Evolutionary conservation across 2,329 filamentous ascomycete species (phyloP).

Genomic region (Talaromyces sp.): DNA sequence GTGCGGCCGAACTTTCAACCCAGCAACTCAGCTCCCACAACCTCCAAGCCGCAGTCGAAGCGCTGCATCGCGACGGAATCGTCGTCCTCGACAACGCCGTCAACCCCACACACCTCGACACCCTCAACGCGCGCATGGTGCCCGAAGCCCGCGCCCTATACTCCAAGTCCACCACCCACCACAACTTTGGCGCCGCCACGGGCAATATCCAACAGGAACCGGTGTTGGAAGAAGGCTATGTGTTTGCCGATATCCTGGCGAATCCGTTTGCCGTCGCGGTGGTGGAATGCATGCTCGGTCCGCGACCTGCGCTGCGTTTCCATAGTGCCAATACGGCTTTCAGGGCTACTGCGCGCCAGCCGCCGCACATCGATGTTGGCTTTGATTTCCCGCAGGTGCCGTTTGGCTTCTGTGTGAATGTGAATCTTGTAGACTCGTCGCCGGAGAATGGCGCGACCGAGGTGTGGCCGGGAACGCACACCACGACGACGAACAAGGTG

Average conservation of each 20-base stretch:
- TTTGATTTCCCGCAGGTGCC: constrained; percentile 46
- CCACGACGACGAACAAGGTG: constrained; percentile 27
- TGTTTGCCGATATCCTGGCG: constrained; percentile 34
- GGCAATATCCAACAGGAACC: constrained; percentile 40
- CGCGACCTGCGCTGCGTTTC: constrained; percentile 31
- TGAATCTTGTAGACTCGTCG: constrained; percentile 41
- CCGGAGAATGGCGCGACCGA: constrained; percentile 46
- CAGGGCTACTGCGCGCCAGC: constrained; percentile 32
- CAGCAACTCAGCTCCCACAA: constrained; percentile 17
- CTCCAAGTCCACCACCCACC: constrained; percentile 18
- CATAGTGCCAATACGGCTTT: constrained; percentile 38
- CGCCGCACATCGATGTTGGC: constrained; percentile 37
- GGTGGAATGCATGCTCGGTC: constrained; percentile 34
- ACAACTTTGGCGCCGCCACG: constrained; percentile 24
- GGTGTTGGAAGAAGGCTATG: constrained; percentile 25
- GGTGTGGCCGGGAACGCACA: constrained; percentile 47
- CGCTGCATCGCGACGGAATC: constrained; percentile 32
- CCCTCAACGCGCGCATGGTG: constrained; percentile 24
- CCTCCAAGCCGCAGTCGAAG: constrained; percentile 18
- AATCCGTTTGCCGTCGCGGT: constrained; percentile 35
- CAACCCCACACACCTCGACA: constrained; percentile 24
- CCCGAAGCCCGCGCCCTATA: constrained; percentile 29
- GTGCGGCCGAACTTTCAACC: constrained; percentile 7
- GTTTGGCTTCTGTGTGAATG: constrained; percentile 45
- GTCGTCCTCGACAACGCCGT: constrained; percentile 35